Evolutionary conservation across 2,329 filamentous ascomycete genomes (phyloP), one percentile per base, ranked within the genome.

Genomic region (Nothomitra cinnamomea): DNA sequence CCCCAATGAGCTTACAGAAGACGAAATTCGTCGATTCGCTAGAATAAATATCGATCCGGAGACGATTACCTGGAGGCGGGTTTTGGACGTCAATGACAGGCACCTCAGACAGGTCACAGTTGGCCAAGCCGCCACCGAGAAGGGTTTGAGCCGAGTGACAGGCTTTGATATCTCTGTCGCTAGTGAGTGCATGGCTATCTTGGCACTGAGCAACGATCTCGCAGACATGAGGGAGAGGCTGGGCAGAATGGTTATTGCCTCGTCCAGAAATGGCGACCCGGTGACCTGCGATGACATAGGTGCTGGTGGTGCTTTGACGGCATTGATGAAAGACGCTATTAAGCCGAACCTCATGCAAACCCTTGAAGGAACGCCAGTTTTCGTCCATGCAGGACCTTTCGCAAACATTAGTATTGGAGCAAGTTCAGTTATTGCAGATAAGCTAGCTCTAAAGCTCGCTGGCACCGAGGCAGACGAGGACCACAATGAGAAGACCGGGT

Each of bases 281-380:
- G 84, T 98, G 49, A 96, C 92, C 56, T 95, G 88, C 63, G 92
- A 98, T 64, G 92, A 98, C 64, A 80, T 98, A 62, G 92, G 92
- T 60, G 87, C 83, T 19, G 89, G 89, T 53, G 92, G 92, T 61
- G 92, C 92, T 51, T 73, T 98, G 59, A 88, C 92, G 43, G 90
- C 89, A 28, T 75, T 98, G 62, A 95, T 98, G 86, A 92, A 85
- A 71, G 92, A 98, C 69, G 89, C 92, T 54, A 94, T 96, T 72
- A 98, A 98, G 76, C 92, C 92, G 56, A 98, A 95, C 71, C 73
- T 98, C 58, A 96, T 98, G 92, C 92, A 98, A 70, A 95, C 87
- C 28, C 74, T 98, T 53, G 92, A 98, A 67, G 92, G 92, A 25
- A 98, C 92, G 6, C 92, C 92, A 0, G 92, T 96, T 2, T 94